Conservation (phyloP, 73 alveolate species). For the Uronychia binucleata region DNA sequence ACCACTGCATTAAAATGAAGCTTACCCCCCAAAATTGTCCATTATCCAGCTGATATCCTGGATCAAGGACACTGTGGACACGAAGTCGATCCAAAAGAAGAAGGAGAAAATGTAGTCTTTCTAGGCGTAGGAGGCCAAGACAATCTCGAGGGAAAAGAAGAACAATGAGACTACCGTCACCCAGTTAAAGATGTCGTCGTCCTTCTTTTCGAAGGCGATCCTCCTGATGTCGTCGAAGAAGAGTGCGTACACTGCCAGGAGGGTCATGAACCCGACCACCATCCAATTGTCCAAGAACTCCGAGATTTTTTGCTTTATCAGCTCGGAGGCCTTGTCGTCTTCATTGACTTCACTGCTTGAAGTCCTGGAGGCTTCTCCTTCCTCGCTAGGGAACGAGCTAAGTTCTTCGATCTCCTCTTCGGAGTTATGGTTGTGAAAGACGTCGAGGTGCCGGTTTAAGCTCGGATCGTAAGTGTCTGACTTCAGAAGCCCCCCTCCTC, state of each 20-base stretch:
- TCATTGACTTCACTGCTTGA: background rate
- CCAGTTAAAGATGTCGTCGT: slow-evolving; percentile 30
- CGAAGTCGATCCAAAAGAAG: slow-evolving; percentile 78
- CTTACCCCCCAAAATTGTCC: slow-evolving; percentile 60
- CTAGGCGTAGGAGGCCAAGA: slow-evolving; percentile 25
- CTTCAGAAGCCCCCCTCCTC: too few relatives aligned
- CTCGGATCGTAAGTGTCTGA: background rate
- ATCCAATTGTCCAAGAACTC: slow-evolving; percentile 4
- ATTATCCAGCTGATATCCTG: slow-evolving; percentile 83
- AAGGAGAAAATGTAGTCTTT: slow-evolving; percentile 52
- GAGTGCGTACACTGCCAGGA: slow-evolving; percentile 81
- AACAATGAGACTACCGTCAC: slow-evolving; percentile 5
- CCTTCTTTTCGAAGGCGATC: slow-evolving; percentile 24
- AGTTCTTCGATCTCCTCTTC: background rate
- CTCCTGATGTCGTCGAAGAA: slow-evolving; percentile 85
- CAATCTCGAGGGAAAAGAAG: slow-evolving; percentile 30
- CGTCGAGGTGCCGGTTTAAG: background rate
- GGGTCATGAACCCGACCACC: slow-evolving; percentile 61
- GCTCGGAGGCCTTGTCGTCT: background rate
- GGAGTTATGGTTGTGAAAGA: background rate
- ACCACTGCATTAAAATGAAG: slow-evolving; percentile 44
- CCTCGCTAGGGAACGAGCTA: background rate
- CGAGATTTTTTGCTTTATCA: background rate
- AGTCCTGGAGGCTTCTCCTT: background rate
- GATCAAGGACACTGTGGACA: slow-evolving; percentile 74